These are phyloP conservation scores for Flaveria sonorensis DNA, from an alignment of 129 eudicot genomes.

Conservation along the genomic window DNA sequence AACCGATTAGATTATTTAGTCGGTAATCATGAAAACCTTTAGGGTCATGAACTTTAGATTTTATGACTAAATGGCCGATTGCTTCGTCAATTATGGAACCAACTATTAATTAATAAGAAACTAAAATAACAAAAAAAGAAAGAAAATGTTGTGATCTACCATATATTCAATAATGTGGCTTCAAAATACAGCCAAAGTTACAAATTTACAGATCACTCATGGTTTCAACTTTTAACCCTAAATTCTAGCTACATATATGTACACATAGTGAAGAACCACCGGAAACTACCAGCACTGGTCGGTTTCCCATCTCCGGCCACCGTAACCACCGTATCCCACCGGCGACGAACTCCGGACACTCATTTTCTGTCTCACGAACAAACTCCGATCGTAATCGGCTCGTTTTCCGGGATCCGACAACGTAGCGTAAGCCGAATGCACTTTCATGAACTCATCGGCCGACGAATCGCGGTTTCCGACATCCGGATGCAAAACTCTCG, in stretches of 20 bases:
- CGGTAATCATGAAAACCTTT: no score
- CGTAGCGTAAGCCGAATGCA: conserved; percentile 41
- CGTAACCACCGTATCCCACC: conserved; percentile 29
- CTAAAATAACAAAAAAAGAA: neutral
- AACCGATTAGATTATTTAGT: no score
- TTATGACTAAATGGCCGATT: no score
- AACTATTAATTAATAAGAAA: no score
- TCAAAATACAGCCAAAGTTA: conserved; percentile 11
- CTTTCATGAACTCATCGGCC: conserved; percentile 38
- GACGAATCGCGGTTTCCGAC: conserved; percentile 38
- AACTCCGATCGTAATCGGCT: conserved; percentile 38
- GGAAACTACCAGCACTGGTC: conserved; percentile 51
- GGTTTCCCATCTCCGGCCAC: conserved; percentile 50
- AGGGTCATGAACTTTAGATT: no score
- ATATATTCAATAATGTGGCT: conserved; percentile 16
- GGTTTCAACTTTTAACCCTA: neutral
- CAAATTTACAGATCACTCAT: conserved; percentile 9
- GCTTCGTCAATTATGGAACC: no score
- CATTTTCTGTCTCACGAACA: conserved; percentile 25
- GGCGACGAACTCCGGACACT: conserved; percentile 19
- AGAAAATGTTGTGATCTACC: neutral
- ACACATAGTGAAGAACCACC: conserved; percentile 4
- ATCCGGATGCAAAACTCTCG: conserved; percentile 48
- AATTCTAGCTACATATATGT: conserved; percentile 19
- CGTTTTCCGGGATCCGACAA: conserved; percentile 42